Evolutionary conservation across 495 filamentous ascomycete genomes (phyloP).

Genomic region (Aspergillus avenaceus): DNA sequence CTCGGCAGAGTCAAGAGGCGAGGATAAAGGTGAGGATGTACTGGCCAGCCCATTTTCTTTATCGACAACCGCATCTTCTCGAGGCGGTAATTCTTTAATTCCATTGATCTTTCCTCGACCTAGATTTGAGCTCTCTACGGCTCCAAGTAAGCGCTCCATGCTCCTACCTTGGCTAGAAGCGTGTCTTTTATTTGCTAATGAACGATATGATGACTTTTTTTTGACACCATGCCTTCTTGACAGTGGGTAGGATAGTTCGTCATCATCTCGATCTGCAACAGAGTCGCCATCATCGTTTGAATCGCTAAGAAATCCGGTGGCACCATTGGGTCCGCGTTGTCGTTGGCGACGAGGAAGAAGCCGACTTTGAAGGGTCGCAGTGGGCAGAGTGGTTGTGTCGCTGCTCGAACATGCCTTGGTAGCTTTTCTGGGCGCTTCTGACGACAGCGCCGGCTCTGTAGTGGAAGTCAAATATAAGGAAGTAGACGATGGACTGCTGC

Average conservation of each 20-base stretch:
- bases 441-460: constrained; percentile 15
- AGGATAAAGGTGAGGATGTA: constrained; percentile 36
- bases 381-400: constrained; percentile 37
- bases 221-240: constrained; percentile 12
- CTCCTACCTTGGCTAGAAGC: too few species aligned
- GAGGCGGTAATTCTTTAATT: not conserved
- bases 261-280: constrained; percentile 31
- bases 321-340: constrained; percentile 18
- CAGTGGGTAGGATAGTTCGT: constrained; percentile 32
- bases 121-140: constrained; percentile 2
- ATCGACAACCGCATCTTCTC: constrained; percentile 8
- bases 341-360: constrained; percentile 42
- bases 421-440: constrained; percentile 19
- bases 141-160: not conserved
- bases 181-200: too few species aligned
- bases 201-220: too few species aligned
- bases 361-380: constrained; percentile 42
- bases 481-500: constrained; percentile 36
- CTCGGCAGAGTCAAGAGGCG: constrained; percentile 31
- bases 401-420: constrained; percentile 7
- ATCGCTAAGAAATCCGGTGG: constrained; percentile 19
- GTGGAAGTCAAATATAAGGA: constrained; percentile 13
- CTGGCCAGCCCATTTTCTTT: constrained; percentile 29
- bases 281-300: constrained; percentile 33
- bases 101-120: constrained; percentile 3